Percentiles rank a stretch among this genome's conserved stretches.
phyloP scores from a whole-genome alignment of 2,329 filamentous ascomycete species.

The Penicillium sp. region DNA sequence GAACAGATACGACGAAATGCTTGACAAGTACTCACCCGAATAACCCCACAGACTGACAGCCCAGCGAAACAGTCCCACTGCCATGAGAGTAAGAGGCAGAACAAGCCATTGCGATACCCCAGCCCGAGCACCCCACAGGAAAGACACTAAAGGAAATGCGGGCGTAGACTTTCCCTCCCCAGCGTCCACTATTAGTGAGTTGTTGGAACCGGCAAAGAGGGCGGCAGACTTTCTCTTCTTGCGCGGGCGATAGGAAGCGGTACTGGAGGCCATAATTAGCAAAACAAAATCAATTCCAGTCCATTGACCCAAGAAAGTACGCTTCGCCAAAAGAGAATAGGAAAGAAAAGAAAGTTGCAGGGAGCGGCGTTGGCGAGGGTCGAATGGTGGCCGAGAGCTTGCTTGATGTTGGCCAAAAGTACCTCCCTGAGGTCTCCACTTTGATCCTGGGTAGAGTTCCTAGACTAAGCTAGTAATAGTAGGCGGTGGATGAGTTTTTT shows the following conservation, averaged over 20 bases:
- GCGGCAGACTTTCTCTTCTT: conserved; percentile 49
- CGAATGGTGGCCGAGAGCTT: not conserved
- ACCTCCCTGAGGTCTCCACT: conserved; percentile 28
- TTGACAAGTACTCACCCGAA: conserved; percentile 67
- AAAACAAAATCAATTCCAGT: conserved; percentile 22
- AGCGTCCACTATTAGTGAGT: conserved; percentile 49
- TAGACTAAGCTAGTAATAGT: conserved; percentile 20
- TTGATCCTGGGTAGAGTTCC: conserved; percentile 22
- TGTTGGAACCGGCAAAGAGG: conserved; percentile 43
- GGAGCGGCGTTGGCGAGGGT: not conserved
- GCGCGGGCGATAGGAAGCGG: conserved; percentile 47
- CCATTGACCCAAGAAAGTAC: conserved; percentile 26
- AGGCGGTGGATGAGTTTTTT: conserved; percentile 37
- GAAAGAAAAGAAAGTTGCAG: not conserved
- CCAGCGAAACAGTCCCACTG: conserved; percentile 91
- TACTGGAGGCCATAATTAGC: conserved; percentile 34
- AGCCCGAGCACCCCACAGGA: conserved; percentile 88
- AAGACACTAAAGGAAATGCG: conserved; percentile 88
- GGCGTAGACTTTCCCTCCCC: conserved; percentile 60
- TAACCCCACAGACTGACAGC: conserved; percentile 92
- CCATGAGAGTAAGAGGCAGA: conserved; percentile 85
- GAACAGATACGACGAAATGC: not conserved
- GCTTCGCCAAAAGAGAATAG: not conserved
- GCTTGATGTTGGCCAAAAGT: not conserved
- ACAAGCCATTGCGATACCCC: conserved; percentile 89